These are phyloP conservation scores for Tylopilus orsonianus DNA, from an alignment of 1,284 basidiomycete species.

Conservation along the genomic window DNA sequence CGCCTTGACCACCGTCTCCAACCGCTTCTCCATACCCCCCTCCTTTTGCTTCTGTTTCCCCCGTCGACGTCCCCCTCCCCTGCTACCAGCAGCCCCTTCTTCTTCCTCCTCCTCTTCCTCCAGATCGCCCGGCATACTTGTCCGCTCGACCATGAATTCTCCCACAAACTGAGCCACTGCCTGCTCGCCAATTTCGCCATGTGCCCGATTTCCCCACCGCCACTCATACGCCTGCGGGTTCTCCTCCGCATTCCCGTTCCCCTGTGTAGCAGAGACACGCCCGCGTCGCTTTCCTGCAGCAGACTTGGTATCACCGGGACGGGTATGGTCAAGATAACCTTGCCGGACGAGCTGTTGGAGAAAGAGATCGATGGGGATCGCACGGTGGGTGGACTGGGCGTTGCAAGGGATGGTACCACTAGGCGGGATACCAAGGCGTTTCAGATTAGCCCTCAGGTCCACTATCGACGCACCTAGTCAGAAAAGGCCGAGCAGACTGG, in stretches of 20 bases:
- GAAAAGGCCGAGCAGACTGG: conserved; percentile 5
- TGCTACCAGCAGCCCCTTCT: conserved; percentile 24
- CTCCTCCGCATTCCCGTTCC: conserved; percentile 48
- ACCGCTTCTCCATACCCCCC: conserved; percentile 33
- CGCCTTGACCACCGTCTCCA: conserved; percentile 52
- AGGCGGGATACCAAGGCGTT: conserved; percentile 55
- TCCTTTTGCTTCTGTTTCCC: conserved; percentile 25
- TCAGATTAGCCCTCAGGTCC: conserved; percentile 62
- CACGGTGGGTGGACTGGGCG: conserved; percentile 47
- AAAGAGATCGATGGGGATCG: conserved; percentile 54
- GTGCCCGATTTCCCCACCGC: conserved; percentile 76
- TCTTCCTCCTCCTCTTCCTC: conserved; percentile 46
- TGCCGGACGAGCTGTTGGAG: conserved; percentile 59
- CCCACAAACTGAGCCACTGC: conserved; percentile 64
- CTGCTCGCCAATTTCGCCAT: conserved; percentile 70
- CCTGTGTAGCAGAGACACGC: conserved; percentile 43
- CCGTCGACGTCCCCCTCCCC: conserved; percentile 13
- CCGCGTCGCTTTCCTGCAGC: conserved; percentile 51
- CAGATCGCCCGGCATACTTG: conserved; percentile 33
- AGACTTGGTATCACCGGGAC: conserved; percentile 45
- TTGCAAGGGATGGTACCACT: conserved; percentile 46
- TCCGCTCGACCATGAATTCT: conserved; percentile 69
- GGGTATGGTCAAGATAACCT: conserved; percentile 63
- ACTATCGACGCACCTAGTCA: conserved; percentile 33
- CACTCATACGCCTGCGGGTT: conserved; percentile 58